A percentile compares a stretch with the other conserved stretches of the same genome.
These are phyloP conservation scores for Didymellaceae sp. DNA, from an alignment of 2,329 filamentous ascomycete genomes.

Conservation along the genomic window DNA sequence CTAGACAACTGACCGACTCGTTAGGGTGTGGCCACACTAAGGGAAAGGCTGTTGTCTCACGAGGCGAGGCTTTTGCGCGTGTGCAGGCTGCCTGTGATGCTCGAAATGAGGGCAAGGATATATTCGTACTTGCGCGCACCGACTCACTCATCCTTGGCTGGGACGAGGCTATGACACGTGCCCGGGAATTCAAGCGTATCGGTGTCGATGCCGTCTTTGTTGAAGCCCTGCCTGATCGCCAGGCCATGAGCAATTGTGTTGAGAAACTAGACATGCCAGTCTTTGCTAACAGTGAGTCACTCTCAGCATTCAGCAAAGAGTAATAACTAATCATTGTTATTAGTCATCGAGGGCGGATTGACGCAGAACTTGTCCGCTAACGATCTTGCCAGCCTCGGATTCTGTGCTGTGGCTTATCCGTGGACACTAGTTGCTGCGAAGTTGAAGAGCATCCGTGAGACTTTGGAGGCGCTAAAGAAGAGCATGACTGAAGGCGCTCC, in stretches of 20 bases:
- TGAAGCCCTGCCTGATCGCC: not conserved
- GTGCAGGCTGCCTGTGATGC: not conserved
- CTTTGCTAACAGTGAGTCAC: not conserved
- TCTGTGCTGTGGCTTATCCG: slow-evolving; percentile 47
- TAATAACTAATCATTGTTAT: not conserved
- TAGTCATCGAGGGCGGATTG: slow-evolving; percentile 45
- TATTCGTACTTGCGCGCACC: not conserved
- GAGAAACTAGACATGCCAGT: not conserved
- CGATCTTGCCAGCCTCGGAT: slow-evolving; percentile 51
- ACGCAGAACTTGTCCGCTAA: slow-evolving; percentile 52
- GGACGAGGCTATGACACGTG: not conserved
- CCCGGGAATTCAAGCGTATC: not conserved
- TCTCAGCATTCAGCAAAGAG: not conserved
- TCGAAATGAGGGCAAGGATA: slow-evolving; percentile 1
- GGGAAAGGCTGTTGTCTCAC: not conserved
- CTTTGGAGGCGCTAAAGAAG: slow-evolving; percentile 51
- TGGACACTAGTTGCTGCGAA: slow-evolving; percentile 56
- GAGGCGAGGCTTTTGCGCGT: not conserved
- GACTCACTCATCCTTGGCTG: slow-evolving; percentile 1
- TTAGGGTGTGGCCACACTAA: slow-evolving; percentile 1
- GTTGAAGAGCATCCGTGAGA: slow-evolving; percentile 50
- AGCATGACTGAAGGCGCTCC: slow-evolving; percentile 51
- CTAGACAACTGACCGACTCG: not conserved
- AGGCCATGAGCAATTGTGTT: not conserved
- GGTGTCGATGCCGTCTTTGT: not conserved